Conservation (phyloP, 495 filamentous ascomycete genomes). For the Recurvomyces mirabilis region DNA sequence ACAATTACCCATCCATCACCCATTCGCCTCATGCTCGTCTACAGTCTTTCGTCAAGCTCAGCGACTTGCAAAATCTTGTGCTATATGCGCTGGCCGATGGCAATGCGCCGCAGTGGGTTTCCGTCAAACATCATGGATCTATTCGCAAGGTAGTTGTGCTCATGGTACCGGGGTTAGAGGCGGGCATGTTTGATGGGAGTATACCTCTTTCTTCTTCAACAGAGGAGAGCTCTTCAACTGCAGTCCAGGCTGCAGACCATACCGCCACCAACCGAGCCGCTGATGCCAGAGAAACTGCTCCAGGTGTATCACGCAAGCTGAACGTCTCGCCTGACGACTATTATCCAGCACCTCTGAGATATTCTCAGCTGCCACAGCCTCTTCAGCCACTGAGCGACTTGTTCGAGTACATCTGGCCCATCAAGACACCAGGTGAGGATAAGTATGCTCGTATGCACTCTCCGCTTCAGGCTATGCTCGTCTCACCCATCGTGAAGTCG, state of each 20-base stretch:
- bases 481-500: conserved; percentile 48
- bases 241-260: too few species aligned
- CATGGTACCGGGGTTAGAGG: conserved; percentile 86
- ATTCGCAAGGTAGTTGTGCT: conserved; percentile 80
- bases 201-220: conserved; percentile 27
- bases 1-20: conserved; percentile 18
- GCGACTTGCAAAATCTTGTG: conserved; percentile 66
- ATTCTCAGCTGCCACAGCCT: conserved; percentile 47
- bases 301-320: conserved; percentile 2
- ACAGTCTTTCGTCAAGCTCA: conserved; percentile 62
- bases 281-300: conserved; percentile 1
- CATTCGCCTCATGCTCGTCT: conserved; percentile 38
- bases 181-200: conserved; percentile 72
- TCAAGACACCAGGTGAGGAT: conserved; percentile 73
- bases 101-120: conserved; percentile 72
- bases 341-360: conserved; percentile 55
- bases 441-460: conserved; percentile 71
- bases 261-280: too few species aligned
- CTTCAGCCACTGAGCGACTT: conserved; percentile 66
- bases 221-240: conserved; percentile 3
- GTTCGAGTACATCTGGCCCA: conserved; percentile 81
- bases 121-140: conserved; percentile 59
- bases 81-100: conserved; percentile 89
- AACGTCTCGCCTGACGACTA: conserved; percentile 44
- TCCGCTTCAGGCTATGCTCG: conserved; percentile 67